These are phyloP conservation scores for Colletotrichum scovillei DNA, from an alignment of 2,329 filamentous ascomycete genomes.

Conservation along the genomic window DNA sequence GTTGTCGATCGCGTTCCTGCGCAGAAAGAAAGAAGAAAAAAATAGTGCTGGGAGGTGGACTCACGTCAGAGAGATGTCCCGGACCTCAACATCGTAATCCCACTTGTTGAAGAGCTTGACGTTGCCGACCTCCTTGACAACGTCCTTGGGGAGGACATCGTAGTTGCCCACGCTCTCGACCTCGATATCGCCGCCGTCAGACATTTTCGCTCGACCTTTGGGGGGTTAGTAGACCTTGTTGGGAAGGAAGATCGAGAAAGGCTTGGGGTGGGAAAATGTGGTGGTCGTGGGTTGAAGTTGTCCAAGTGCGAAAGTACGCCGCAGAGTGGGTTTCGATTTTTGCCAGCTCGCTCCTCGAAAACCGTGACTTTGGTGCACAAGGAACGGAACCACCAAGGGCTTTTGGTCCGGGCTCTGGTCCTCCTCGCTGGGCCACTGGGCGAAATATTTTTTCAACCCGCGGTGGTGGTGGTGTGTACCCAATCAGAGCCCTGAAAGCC, in stretches of 20 bases:
- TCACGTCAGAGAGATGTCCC: constrained; percentile 99
- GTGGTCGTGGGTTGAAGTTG: constrained; percentile 37
- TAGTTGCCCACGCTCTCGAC: constrained; percentile 82
- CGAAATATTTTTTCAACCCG: constrained; percentile 45
- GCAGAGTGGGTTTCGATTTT: constrained; percentile 35
- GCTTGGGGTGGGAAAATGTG: constrained; percentile 36
- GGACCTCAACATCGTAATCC: constrained; percentile 98
- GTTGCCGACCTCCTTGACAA: constrained; percentile 87
- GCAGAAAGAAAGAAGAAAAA: neutral
- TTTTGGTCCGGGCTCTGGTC: constrained; percentile 1
- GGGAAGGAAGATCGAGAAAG: constrained; percentile 26
- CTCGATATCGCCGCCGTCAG: constrained; percentile 95
- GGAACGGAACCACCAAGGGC: constrained; percentile 7
- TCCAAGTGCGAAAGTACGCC: constrained; percentile 30
- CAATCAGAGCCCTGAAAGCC: constrained; percentile 48
- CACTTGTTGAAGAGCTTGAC: constrained; percentile 99
- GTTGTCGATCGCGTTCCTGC: neutral
- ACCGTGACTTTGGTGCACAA: constrained; percentile 1
- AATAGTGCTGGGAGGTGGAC: constrained; percentile 5
- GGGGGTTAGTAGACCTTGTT: constrained; percentile 32
- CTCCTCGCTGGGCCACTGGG: constrained; percentile 22
- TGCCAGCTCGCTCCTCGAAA: constrained; percentile 12
- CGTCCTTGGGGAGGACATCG: constrained; percentile 92
- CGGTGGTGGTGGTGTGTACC: constrained; percentile 46
- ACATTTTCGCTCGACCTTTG: constrained; percentile 73